phyloP scores from a whole-genome alignment of 148 eudicot species.

The Chenopodium quinoa region DNA sequence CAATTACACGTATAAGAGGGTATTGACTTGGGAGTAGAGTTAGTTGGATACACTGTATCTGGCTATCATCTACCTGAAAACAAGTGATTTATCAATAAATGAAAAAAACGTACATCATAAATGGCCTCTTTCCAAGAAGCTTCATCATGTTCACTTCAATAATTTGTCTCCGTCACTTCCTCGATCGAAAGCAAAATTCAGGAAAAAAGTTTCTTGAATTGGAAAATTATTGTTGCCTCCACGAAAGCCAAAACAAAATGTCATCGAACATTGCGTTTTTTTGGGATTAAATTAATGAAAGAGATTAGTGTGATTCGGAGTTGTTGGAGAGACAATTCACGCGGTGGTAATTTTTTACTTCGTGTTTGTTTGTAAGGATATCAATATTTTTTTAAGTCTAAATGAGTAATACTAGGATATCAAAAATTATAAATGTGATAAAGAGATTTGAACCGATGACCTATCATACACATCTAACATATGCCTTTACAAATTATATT shows the following conservation, averaged over 20 bases:
- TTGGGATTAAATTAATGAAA: too few species aligned
- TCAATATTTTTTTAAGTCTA: too few species aligned
- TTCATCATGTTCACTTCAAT: conserved; percentile 11
- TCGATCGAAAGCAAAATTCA: neutral
- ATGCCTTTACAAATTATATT: too few species aligned
- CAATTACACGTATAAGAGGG: neutral
- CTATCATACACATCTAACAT: too few species aligned
- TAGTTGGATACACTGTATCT: neutral
- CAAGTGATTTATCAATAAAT: neutral
- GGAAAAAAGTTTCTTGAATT: neutral
- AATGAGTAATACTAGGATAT: too few species aligned
- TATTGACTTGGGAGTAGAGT: neutral
- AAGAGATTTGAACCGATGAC: too few species aligned
- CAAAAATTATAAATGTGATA: too few species aligned
- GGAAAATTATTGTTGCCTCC: neutral
- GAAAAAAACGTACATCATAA: neutral
- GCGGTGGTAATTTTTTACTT: too few species aligned
- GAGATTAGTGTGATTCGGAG: too few species aligned
- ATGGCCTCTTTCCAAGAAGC: conserved; percentile 11
- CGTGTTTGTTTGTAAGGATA: too few species aligned
- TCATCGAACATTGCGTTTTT: neutral
- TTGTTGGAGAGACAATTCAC: too few species aligned
- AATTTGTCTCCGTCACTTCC: neutral
- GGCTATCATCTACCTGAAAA: neutral
- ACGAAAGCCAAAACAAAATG: neutral